Conservation (phyloP, 768 basidiomycete genomes). For the Hericium rajendrae region DNA sequence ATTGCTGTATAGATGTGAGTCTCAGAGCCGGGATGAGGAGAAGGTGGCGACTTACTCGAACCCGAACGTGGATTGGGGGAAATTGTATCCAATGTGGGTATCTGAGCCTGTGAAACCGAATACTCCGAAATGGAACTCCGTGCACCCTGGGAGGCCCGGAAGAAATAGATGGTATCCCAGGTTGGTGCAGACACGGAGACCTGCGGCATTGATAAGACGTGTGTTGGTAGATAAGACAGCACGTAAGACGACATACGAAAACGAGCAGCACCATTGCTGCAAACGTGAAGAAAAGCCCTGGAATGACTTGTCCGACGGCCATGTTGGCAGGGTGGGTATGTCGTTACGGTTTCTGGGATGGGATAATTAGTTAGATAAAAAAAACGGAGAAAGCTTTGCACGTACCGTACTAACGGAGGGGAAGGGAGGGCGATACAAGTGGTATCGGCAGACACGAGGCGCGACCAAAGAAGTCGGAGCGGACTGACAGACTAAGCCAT, state of each 20-base stretch:
- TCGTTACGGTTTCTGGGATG: too few species aligned
- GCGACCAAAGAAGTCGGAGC: too few species aligned
- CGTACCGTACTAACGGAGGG: too few species aligned
- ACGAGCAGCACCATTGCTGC: slow-evolving; percentile 60
- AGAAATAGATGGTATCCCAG: slow-evolving; percentile 63
- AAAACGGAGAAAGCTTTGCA: too few species aligned
- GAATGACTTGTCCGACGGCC: slow-evolving; percentile 51
- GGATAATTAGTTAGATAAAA: too few species aligned
- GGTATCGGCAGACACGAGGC: too few species aligned
- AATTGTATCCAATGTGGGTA: slow-evolving; percentile 49
- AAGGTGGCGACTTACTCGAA: slow-evolving; percentile 32
- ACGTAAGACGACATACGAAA: slow-evolving; percentile 37
- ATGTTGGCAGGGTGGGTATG: slow-evolving; percentile 17
- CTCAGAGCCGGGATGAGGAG: not conserved
- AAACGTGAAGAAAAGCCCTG: slow-evolving; percentile 66
- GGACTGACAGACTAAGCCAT: too few species aligned
- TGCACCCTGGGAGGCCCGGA: slow-evolving; percentile 37
- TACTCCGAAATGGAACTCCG: slow-evolving; percentile 54
- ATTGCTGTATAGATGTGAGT: slow-evolving; percentile 24
- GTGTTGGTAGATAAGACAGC: not conserved
- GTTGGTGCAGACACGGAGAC: slow-evolving; percentile 67
- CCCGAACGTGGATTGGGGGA: slow-evolving; percentile 21
- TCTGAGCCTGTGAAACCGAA: slow-evolving; percentile 63
- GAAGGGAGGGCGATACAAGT: too few species aligned
- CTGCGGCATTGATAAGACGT: slow-evolving; percentile 22